Percentiles rank a stretch among this genome's conserved stretches.
Conservation (phyloP, 441 rosid species). For the Erysimum cheiri region DNA sequence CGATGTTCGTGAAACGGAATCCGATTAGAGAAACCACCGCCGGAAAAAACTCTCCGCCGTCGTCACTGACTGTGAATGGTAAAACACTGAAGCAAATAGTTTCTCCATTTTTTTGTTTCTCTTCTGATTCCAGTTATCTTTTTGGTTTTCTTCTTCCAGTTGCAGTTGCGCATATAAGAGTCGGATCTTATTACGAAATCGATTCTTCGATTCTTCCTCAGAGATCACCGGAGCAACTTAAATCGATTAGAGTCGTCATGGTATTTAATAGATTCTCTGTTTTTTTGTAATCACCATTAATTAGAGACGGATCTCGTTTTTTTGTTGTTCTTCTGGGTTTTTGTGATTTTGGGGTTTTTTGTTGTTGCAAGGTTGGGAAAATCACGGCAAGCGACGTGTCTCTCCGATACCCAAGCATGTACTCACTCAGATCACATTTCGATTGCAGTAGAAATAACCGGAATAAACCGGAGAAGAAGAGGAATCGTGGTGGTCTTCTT, state of each 20-base stretch:
- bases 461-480: slow-evolving; percentile 41
- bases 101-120: background rate
- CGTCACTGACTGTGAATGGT: slow-evolving; percentile 39
- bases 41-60: slow-evolving; percentile 36
- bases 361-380: too few relatives aligned
- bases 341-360: background rate
- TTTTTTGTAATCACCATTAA: background rate
- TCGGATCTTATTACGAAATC: slow-evolving; percentile 79
- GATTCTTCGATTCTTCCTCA: slow-evolving; percentile 66
- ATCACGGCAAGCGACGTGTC: slow-evolving; percentile 61
- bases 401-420: slow-evolving; percentile 72
- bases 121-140: background rate
- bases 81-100: slow-evolving; percentile 3
- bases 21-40: slow-evolving; percentile 38
- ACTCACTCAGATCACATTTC: slow-evolving; percentile 64
- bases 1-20: slow-evolving; percentile 42
- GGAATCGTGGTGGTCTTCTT: slow-evolving; percentile 46
- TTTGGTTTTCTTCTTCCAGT: slow-evolving; percentile 2
- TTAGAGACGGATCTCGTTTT: background rate
- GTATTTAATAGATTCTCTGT: slow-evolving; percentile 44
- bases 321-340: background rate
- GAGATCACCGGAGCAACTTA: slow-evolving; percentile 65
- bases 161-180: slow-evolving; percentile 56
- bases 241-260: slow-evolving; percentile 69
- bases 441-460: slow-evolving; percentile 34